Evolutionary conservation across 2,329 filamentous ascomycete genomes (phyloP), one percentile per base, ranked within the genome.

Genomic region (Ceratocystis albifundus): DNA sequence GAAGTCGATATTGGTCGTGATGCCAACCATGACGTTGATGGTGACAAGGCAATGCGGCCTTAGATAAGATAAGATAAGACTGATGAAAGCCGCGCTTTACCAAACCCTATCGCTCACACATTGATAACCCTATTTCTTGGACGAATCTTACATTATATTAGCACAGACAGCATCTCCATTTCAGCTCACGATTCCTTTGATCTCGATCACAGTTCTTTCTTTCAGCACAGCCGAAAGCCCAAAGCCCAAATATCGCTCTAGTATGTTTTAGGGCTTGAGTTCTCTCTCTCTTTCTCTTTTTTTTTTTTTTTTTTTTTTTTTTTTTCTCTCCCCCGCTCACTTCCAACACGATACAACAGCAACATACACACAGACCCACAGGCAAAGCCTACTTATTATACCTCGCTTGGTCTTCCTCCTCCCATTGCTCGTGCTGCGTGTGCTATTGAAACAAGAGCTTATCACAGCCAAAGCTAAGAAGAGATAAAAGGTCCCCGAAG

Each of bases 401-500:
- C 8, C 46, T 48, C 46, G 17, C 25, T 4, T 41, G 25, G 20
- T 46, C 46, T 22, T 48, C 46, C 17, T 48, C 46, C 17, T 48
- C 46, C 2, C 17, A n/a, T 48, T 48, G n/a, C 22, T 22, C 25
- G 50, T 25, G 20, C 50, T 15, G 12, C 20, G 8, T 28, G 53
- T 28, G 53, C 53, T 57, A 57, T 57, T 57, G 53, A 57, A 57
- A 57, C 53, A 32, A 30, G 22, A 10, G 28, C 53, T 57, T 57
- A 57, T 30, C 10, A 30, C 28, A 48, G 28, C 15, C n/a, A 50
- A 45, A 20, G 22, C 48, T 30, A 57, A 28, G 53, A 57, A 28
- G 8, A 28, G 53, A 57, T 6, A 28, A 20, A 50, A 50, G 46
- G 36, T 3, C 45, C 45, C 17, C 46, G 22, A 50, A 20, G 48